A percentile compares a stretch with the other conserved stretches of the same genome.
phyloP scores from a whole-genome alignment of 2,329 filamentous ascomycete genomes.

The Fusarium sp. region DNA sequence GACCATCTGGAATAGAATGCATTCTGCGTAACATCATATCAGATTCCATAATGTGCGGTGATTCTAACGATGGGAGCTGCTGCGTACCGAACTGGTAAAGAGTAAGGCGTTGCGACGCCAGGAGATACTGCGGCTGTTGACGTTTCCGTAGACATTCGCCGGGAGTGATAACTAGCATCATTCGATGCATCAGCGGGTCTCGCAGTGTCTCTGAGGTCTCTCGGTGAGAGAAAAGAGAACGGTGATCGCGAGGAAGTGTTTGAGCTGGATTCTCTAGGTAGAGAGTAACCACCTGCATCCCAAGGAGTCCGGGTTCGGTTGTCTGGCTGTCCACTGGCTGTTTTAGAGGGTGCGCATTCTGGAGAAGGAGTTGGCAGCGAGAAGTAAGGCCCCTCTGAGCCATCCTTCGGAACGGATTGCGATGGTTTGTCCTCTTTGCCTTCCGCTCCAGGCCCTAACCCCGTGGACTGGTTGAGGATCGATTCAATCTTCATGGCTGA shows the following conservation, averaged over 20 bases:
- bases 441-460: slow-evolving; percentile 25
- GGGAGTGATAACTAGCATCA: slow-evolving; percentile 42
- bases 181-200: slow-evolving; percentile 32
- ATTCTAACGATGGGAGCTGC: neutral
- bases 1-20: slow-evolving; percentile 35
- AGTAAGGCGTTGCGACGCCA: slow-evolving; percentile 30
- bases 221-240: slow-evolving; percentile 39
- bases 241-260: slow-evolving; percentile 46
- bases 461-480: slow-evolving; percentile 41
- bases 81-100: slow-evolving; percentile 44
- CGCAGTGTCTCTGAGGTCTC: slow-evolving; percentile 40
- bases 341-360: slow-evolving; percentile 45
- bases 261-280: slow-evolving; percentile 57
- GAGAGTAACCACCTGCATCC: slow-evolving; percentile 63
- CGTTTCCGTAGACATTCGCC: slow-evolving; percentile 50
- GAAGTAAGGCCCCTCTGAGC: slow-evolving; percentile 25
- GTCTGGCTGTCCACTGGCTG: slow-evolving; percentile 37
- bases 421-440: slow-evolving; percentile 19
- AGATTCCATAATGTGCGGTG: slow-evolving; percentile 3
- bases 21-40: slow-evolving; percentile 34
- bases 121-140: slow-evolving; percentile 27
- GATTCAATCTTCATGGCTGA: slow-evolving; percentile 37
- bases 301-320: slow-evolving; percentile 59
- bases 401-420: slow-evolving; percentile 9
- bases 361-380: slow-evolving; percentile 52